These are phyloP conservation scores for Neonectria sp. DNA, from an alignment of 2,329 filamentous ascomycete genomes.

Conservation along the genomic window DNA sequence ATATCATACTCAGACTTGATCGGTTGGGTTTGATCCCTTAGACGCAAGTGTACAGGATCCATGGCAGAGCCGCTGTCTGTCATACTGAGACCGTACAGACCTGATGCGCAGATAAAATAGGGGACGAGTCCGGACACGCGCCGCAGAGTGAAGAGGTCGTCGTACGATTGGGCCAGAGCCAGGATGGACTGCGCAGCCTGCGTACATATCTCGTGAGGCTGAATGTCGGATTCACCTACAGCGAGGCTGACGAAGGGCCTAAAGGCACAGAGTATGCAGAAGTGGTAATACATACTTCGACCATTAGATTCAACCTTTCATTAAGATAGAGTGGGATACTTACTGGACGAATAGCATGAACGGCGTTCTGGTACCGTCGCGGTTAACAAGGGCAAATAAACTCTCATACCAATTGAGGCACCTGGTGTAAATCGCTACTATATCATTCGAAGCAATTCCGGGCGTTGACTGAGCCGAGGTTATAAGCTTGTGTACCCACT, in stretches of 20 bases:
- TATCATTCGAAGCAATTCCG: background rate
- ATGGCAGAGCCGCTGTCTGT: background rate
- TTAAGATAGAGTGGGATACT: too few species aligned
- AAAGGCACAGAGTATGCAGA: conserved; percentile 33
- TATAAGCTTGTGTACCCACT: conserved; percentile 34
- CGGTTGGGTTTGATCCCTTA: background rate
- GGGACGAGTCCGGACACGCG: conserved; percentile 34
- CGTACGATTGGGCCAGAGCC: conserved; percentile 34
- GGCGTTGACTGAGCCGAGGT: background rate
- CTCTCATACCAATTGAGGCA: conserved; percentile 39
- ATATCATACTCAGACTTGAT: background rate
- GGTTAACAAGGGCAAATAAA: conserved; percentile 25
- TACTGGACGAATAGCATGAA: conserved; percentile 38
- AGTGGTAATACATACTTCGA: conserved; percentile 40
- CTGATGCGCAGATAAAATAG: conserved; percentile 35
- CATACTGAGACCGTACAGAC: conserved; percentile 8
- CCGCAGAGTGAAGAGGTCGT: conserved; percentile 35
- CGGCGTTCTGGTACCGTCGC: conserved; percentile 18
- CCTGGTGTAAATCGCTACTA: conserved; percentile 28
- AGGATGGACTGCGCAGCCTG: conserved; percentile 32
- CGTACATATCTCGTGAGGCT: conserved; percentile 23
- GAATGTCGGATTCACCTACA: conserved; percentile 2
- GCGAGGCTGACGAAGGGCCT: conserved; percentile 20
- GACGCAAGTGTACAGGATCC: background rate
- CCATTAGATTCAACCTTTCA: background rate